These are phyloP conservation scores for Apostasia shenzhenica DNA, from an alignment of 106 monocot genomes.

Conservation along the genomic window DNA sequence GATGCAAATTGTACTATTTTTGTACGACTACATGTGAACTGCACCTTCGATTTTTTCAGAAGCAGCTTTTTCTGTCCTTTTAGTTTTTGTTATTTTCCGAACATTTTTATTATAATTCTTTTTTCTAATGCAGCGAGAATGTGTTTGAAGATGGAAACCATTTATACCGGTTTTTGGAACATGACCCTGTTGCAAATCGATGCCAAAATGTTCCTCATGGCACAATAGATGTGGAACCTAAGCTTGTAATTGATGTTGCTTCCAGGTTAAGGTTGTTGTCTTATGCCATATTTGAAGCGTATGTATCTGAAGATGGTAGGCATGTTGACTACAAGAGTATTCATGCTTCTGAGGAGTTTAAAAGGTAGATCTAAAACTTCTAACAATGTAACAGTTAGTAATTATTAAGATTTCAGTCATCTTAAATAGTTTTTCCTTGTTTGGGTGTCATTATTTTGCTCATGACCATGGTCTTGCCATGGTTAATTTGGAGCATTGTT, in stretches of 20 bases:
- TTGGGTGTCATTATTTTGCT: too few relatives aligned
- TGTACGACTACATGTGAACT: too few relatives aligned
- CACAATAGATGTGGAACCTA: slow-evolving; percentile 59
- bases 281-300: slow-evolving; percentile 79
- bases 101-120: neutral
- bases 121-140: slow-evolving; percentile 56
- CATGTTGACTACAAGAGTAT: slow-evolving; percentile 82
- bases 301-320: slow-evolving; percentile 85
- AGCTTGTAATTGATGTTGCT: slow-evolving; percentile 68
- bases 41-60: too few relatives aligned
- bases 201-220: slow-evolving; percentile 80
- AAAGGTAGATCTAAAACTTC: slow-evolving; percentile 39
- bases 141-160: slow-evolving; percentile 94
- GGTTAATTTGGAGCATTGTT: too few relatives aligned
- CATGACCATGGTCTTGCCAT: too few relatives aligned
- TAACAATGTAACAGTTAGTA: neutral
- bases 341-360: slow-evolving; percentile 63
- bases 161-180: slow-evolving; percentile 81
- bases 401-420: too few relatives aligned
- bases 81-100: neutral
- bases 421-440: too few relatives aligned
- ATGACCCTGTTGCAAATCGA: slow-evolving; percentile 66
- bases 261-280: slow-evolving; percentile 64
- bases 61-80: neutral
- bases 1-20: slow-evolving; percentile 1